These are phyloP conservation scores for Aspergillus vadensis DNA, from an alignment of 2,329 filamentous ascomycete species.

Conservation along the genomic window DNA sequence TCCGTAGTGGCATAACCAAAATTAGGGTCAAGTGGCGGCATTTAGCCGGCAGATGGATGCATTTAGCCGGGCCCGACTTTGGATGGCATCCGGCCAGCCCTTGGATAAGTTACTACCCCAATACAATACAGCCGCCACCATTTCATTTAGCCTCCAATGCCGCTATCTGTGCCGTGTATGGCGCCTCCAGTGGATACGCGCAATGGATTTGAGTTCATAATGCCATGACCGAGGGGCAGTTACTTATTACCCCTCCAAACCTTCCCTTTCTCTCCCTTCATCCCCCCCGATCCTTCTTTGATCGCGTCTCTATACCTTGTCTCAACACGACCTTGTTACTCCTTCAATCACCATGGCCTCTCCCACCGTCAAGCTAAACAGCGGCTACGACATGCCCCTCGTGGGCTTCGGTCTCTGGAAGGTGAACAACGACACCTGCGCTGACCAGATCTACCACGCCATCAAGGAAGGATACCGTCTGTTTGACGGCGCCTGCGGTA, in stretches of 20 bases:
- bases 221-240: background rate
- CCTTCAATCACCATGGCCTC: conserved; percentile 16
- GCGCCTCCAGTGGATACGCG: background rate
- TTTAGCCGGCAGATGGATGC: background rate
- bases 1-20: background rate
- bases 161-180: background rate
- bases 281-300: conserved; percentile 2
- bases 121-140: background rate
- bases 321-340: background rate
- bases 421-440: conserved; percentile 70
- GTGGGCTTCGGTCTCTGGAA: conserved; percentile 69
- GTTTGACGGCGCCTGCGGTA: conserved; percentile 63
- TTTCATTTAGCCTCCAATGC: conserved; percentile 15
- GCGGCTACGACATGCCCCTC: conserved; percentile 43
- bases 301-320: background rate
- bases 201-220: background rate
- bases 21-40: conserved; percentile 5
- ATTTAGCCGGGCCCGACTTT: conserved; percentile 6
- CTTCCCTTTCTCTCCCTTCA: conserved; percentile 16
- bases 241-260: conserved; percentile 6
- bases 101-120: too few relatives aligned
- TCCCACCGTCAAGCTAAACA: conserved; percentile 26
- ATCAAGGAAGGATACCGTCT: conserved; percentile 64
- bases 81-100: too few relatives aligned
- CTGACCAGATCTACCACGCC: conserved; percentile 75